Base-by-base conservation (phyloP, 768 basidiomycete species). In the Suillus brevipes region DNA sequence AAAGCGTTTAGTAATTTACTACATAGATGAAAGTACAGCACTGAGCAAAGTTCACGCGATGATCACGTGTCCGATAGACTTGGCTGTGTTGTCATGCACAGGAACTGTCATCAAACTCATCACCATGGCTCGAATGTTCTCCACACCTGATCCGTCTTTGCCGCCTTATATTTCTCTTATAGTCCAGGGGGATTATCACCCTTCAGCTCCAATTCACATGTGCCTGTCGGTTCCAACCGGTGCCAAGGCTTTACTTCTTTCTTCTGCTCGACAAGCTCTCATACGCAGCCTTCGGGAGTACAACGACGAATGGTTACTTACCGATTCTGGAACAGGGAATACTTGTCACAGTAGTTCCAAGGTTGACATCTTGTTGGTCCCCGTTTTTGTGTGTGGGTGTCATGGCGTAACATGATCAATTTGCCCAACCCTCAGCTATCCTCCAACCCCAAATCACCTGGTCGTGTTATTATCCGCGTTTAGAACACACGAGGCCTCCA, bases 131-230 rank as follows among this genome's bases (percentile, higher is more conserved):
- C 78, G 76, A 75, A 68, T 75, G 65, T 78, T 80, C 42, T 64
- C 86, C 18, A 84, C 84, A 52, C 78, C 83, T 40, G 71, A 71
- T 8, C 73, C 79, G 20, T 55, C 71, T 9, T 74, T 90, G n/a
- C 89, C 90, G 5, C 69, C 68, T 2, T 90, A 86, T 76, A 76
- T 73, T 20, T 82, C 85, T 6, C 73, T 92, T n/a, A 78, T 93
- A 14, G 75, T 93, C 38, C 80, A 84, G 31, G 92, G 92, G 1
- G 65, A 78, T 0, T 89, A 87, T 71, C 87, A 85, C 60, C 75
- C 88, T 23, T 88, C 92, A 4, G 88, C 90, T 6, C 90, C 90
- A 4, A 78, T 94, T 57, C 87, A 90, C 67, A 79, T 92, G 42
- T 82, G 84, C 45, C 74, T 90, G 36, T 89, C 90, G 0, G 62